Evolutionary conservation across 768 basidiomycete species (phyloP), one percentile per base, ranked within the genome.

Genomic region (Pholiota molesta): DNA sequence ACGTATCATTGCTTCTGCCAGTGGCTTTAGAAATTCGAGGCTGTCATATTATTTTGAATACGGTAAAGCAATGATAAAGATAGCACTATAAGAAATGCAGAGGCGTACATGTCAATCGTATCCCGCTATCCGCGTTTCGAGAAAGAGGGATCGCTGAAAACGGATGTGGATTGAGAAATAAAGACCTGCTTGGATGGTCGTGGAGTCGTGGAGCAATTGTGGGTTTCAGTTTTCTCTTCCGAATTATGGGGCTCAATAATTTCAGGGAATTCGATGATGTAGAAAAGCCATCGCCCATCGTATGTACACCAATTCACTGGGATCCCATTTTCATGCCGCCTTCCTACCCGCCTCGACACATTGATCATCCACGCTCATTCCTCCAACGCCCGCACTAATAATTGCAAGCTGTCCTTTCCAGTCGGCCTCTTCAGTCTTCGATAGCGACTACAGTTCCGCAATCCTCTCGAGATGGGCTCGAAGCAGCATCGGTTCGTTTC

Each of bases 291-390:
- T 31, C 31, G 9, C 31, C 31, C 31, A 31, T 31, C 31, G 31
- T 31, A 31, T 31, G 31, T 31, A 31, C 31, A 6, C 9, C 6
- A 31, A 4, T 31, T 7, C 31, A 37, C 35, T 37, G 35, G 10
- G 14, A 37, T 21, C 26, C 68, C 84, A 86, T 29, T 58, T 63
- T 39, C 57, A 69, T 39, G 84, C 86, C 56, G 77, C 88, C 21
- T 73, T 77, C 71, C 88, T 84, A 16, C 90, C 95, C 5, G 86
- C 86, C 66, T 88, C 85, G 13, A 95, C 82, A 72, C 94, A 26
- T 26, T 26, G 95, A 69, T 97, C 95, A 7, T 87, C 88, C 1
- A 96, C 83, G 66, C 94, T 95, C 2, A 95, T 91, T 2, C 95
- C 95, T 0, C 86, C 86, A 35, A 94, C 90, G 1, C 93, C 92